A percentile compares a stretch with the other conserved stretches of the same genome.
Conservation (phyloP, 2,329 filamentous ascomycete species). For the Didymella keratinophila region DNA sequence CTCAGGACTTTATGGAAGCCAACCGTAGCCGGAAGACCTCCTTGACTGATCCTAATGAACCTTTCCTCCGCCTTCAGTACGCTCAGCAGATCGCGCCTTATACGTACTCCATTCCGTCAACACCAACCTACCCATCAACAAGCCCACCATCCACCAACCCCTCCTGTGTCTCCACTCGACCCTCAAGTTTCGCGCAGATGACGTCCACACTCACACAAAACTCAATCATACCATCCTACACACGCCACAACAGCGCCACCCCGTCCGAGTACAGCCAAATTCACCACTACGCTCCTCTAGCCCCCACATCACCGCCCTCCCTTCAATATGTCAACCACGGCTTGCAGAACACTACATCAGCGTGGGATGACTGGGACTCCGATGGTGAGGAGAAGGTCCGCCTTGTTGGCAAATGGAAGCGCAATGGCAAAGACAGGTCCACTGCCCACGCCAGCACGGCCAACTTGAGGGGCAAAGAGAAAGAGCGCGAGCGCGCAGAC, state of each 20-base stretch:
- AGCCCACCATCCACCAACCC: slow-evolving; percentile 36
- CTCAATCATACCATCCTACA: slow-evolving; percentile 22
- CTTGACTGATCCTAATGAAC: slow-evolving; percentile 42
- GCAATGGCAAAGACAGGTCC: slow-evolving; percentile 16
- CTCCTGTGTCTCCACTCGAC: slow-evolving; percentile 37
- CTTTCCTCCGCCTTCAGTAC: slow-evolving; percentile 40
- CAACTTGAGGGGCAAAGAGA: slow-evolving; percentile 14
- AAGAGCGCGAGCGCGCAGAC: slow-evolving; percentile 18
- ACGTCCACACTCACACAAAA: slow-evolving; percentile 17
- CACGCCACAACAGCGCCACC: slow-evolving; percentile 39
- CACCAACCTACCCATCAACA: slow-evolving; percentile 30
- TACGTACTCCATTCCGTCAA: slow-evolving; percentile 27
- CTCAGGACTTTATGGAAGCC: slow-evolving; percentile 20
- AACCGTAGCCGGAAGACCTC: slow-evolving; percentile 38
- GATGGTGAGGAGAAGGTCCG: slow-evolving; percentile 43
- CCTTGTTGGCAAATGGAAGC: slow-evolving; percentile 37
- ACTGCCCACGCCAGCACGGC: not conserved
- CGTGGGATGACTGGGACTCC: slow-evolving; percentile 50
- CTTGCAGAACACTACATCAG: slow-evolving; percentile 43
- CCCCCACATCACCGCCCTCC: slow-evolving; percentile 27
- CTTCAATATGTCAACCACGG: slow-evolving; percentile 31
- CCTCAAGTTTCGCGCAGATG: slow-evolving; percentile 22
- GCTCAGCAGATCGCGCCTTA: slow-evolving; percentile 27
- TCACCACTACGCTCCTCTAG: slow-evolving; percentile 31
- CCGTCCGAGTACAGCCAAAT: slow-evolving; percentile 40